These are phyloP conservation scores for Keqinozyma sinolaborantium DNA, from an alignment of 1,139 yeast species.

Conservation along the genomic window DNA sequence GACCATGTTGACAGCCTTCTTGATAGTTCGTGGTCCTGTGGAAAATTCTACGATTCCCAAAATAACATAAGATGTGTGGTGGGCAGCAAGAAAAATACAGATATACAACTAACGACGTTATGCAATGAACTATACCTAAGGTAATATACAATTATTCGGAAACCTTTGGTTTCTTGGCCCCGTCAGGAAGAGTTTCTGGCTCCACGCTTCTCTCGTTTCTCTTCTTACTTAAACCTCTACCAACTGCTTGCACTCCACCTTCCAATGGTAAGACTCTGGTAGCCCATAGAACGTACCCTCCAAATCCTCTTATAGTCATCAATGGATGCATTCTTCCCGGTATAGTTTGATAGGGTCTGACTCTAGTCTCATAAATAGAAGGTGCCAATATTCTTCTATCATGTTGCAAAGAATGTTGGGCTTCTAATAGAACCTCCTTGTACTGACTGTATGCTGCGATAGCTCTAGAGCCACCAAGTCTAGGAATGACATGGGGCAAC, in stretches of 20 bases:
- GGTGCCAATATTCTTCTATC: conserved; percentile 81
- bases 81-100: conserved; percentile 24
- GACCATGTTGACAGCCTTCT: conserved; percentile 16
- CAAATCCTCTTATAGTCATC: conserved; percentile 92
- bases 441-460: conserved; percentile 76
- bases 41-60: conserved; percentile 23
- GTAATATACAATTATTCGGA: conserved; percentile 18
- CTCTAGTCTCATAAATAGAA: conserved; percentile 75
- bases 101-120: conserved; percentile 1
- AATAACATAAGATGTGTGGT: conserved; percentile 35
- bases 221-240: conserved; percentile 45
- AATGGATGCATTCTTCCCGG: conserved; percentile 93
- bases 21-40: conserved; percentile 22
- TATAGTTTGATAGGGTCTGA: conserved; percentile 84
- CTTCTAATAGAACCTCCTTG: conserved; percentile 73
- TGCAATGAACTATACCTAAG: conserved; percentile 1
- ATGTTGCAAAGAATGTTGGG: conserved; percentile 61
- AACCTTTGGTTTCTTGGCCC: conserved; percentile 67
- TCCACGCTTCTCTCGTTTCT: conserved; percentile 17
- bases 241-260: conserved; percentile 49
- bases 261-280: conserved; percentile 75
- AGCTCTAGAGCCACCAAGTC: conserved; percentile 85
- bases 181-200: conserved; percentile 49
- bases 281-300: conserved; percentile 84
- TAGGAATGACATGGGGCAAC: conserved; percentile 58